Conservation (phyloP, 495 filamentous ascomycete genomes). For the Parmelia sp. region DNA sequence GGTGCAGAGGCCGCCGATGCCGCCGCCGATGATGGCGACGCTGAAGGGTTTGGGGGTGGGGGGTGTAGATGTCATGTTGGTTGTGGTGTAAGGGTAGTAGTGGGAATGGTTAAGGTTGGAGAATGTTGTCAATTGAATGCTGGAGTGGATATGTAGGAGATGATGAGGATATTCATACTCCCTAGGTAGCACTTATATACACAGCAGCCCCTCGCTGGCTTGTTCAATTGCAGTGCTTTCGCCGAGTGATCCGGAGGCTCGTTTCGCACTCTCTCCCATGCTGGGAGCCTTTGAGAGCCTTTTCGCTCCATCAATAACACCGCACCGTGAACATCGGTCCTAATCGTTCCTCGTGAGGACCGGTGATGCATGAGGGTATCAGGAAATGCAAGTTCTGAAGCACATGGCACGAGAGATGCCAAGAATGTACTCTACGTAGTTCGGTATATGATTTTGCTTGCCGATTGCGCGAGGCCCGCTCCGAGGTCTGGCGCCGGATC, state of each 20-base stretch:
- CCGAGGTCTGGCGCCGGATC: too few relatives aligned
- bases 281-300: not conserved
- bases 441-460: too few relatives aligned
- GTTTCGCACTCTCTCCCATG: not conserved
- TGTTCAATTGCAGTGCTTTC: not conserved
- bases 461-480: too few relatives aligned
- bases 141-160: not conserved
- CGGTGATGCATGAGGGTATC: too few relatives aligned
- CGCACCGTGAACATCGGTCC: not conserved
- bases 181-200: not conserved
- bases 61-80: not conserved
- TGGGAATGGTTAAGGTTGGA: not conserved
- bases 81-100: not conserved
- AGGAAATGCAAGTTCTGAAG: too few relatives aligned
- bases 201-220: not conserved
- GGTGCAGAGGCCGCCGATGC: slow-evolving; percentile 31
- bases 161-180: not conserved
- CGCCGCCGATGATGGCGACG: slow-evolving; percentile 26
- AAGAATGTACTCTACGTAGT: too few relatives aligned
- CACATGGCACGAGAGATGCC: too few relatives aligned
- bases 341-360: not conserved
- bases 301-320: too few relatives aligned
- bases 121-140: not conserved
- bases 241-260: not conserved
- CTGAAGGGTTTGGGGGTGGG: not conserved